Percentiles rank a stretch among this genome's conserved stretches.
Conservation (phyloP, 352 stramenopile species). For the Pseudoperonospora humuli region DNA sequence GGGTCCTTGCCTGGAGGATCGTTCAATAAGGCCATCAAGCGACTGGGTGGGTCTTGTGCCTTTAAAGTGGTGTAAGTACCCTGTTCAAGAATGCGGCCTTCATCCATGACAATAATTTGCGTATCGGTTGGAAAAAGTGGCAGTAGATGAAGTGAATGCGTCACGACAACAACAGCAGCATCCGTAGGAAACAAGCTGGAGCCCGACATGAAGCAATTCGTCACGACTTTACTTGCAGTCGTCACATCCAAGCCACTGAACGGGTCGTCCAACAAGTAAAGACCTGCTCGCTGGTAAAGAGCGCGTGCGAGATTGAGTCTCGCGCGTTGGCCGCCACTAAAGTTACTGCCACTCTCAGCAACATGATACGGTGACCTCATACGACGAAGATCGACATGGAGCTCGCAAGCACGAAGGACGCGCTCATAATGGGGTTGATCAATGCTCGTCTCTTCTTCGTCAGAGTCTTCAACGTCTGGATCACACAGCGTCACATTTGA, state of each 20-base stretch:
- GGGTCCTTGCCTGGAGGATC: neutral
- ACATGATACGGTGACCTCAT: constrained; percentile 36
- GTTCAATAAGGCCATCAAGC: constrained; percentile 24
- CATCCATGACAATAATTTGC: constrained; percentile 50
- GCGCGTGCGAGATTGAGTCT: constrained; percentile 81
- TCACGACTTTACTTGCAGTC: constrained; percentile 46
- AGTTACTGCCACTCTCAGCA: constrained; percentile 70
- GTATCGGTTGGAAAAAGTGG: constrained; percentile 33
- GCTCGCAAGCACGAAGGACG: constrained; percentile 59
- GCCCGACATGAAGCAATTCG: constrained; percentile 32
- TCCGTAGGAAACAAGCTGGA: constrained; percentile 39
- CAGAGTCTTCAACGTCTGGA: constrained; percentile 8
- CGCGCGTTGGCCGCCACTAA: constrained; percentile 79
- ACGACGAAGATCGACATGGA: constrained; percentile 53
- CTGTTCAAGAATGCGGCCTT: constrained; percentile 43
- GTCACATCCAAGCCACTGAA: constrained; percentile 70
- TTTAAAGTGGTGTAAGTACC: constrained; percentile 25
- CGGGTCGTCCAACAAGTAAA: constrained; percentile 88
- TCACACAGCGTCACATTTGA: constrained; percentile 55
- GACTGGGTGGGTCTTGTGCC: constrained; percentile 12
- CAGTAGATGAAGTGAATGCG: constrained; percentile 64
- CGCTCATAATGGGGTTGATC: constrained; percentile 37
- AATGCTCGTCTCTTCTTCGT: constrained; percentile 4
- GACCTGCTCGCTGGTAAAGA: constrained; percentile 49
- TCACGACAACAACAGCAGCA: constrained; percentile 66